A percentile compares a stretch with the other conserved stretches of the same genome.
phyloP scores from a whole-genome alignment of 371 early-diverging fungal genomes.

The Apophysomyces ossiformis region DNA sequence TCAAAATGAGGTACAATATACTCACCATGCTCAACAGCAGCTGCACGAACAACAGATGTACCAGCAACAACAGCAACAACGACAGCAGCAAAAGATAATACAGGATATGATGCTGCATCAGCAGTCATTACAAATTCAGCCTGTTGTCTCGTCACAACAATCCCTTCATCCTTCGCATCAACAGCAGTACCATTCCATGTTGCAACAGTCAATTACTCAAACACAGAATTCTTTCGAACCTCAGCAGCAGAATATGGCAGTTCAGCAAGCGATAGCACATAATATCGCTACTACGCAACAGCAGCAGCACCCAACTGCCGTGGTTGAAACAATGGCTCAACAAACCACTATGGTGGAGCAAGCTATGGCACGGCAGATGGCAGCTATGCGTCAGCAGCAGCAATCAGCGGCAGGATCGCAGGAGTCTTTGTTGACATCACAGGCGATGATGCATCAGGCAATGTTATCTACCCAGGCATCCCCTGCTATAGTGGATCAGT shows the following conservation, averaged over 20 bases:
- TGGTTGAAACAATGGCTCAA: background rate
- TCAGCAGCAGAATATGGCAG: background rate
- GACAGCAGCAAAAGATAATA: background rate
- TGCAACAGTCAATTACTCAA: slow-evolving; percentile 4
- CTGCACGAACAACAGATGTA: background rate
- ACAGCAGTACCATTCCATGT: background rate
- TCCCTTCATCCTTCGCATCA: background rate
- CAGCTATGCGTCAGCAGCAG: slow-evolving; percentile 15
- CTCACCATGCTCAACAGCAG: background rate
- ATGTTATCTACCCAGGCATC: slow-evolving; percentile 2
- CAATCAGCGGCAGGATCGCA: slow-evolving; percentile 3
- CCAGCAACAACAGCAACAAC: background rate
- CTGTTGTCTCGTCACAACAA: background rate
- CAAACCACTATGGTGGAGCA: slow-evolving; percentile 22
- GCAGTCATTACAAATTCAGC: background rate
- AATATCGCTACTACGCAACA: background rate
- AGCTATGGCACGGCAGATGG: slow-evolving; percentile 25
- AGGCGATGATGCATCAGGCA: background rate
- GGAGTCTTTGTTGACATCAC: background rate
- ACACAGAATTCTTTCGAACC: background rate
- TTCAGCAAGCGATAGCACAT: background rate
- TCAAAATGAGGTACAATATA: slow-evolving; percentile 3
- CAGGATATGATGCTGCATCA: background rate
- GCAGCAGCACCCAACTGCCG: background rate
- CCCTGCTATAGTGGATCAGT: slow-evolving; percentile 4